Evolutionary conservation across 768 basidiomycete species (phyloP).

Genomic region (Fibroporia radiculosa): DNA sequence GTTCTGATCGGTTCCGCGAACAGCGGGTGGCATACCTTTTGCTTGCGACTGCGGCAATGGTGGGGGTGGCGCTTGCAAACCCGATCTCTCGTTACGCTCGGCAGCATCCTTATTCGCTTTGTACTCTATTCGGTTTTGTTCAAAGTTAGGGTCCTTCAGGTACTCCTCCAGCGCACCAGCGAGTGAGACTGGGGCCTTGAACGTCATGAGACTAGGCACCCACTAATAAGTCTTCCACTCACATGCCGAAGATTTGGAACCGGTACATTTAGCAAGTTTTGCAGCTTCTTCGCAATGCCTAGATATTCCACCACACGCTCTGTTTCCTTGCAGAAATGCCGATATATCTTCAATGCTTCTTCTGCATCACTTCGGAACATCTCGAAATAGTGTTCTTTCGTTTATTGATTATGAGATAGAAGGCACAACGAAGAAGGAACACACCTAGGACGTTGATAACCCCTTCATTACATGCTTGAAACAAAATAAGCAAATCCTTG

Average conservation of each 20-base stretch:
- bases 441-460: slow-evolving; percentile 74
- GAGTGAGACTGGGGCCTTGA: slow-evolving; percentile 88
- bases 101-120: slow-evolving; percentile 67
- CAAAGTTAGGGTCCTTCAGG: slow-evolving; percentile 93
- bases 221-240: slow-evolving; percentile 18
- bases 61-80: slow-evolving; percentile 12
- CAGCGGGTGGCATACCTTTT: slow-evolving; percentile 22
- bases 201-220: neutral
- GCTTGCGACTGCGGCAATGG: slow-evolving; percentile 15
- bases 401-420: slow-evolving; percentile 1
- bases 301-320: slow-evolving; percentile 91
- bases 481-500: slow-evolving; percentile 91
- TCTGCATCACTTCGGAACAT: slow-evolving; percentile 93
- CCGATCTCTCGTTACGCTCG: slow-evolving; percentile 32
- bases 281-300: slow-evolving; percentile 84
- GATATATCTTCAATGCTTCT: slow-evolving; percentile 81
- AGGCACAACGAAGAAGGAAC: slow-evolving; percentile 17
- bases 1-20: neutral
- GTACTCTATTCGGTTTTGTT: slow-evolving; percentile 91
- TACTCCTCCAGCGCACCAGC: slow-evolving; percentile 93
- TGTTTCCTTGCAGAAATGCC: slow-evolving; percentile 90
- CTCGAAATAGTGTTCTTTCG: slow-evolving; percentile 88
- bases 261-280: slow-evolving; percentile 88
- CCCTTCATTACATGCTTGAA: slow-evolving; percentile 95
- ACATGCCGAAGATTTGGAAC: slow-evolving; percentile 93